Evolutionary conservation across 805 yeast species (phyloP).

Genomic region (Blastobotrys chiropterorum): DNA sequence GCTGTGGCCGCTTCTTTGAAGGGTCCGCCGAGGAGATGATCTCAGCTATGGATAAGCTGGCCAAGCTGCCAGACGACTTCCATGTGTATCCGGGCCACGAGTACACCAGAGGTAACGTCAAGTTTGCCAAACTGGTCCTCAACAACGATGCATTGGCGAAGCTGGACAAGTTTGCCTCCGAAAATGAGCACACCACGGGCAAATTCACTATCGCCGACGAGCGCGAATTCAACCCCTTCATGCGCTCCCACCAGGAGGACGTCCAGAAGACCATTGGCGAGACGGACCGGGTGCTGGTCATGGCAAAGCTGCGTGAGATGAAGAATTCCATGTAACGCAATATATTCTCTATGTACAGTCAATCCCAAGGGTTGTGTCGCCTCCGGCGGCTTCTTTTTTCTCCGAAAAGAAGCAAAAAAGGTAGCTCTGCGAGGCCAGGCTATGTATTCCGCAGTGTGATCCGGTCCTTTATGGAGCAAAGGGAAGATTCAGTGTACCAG

Average conservation of each 20-base stretch:
- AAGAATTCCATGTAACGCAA: constrained; percentile 45
- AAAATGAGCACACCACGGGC: constrained; percentile 78
- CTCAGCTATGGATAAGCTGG: constrained; percentile 55
- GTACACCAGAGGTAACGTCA: constrained; percentile 77
- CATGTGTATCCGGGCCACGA: constrained; percentile 92
- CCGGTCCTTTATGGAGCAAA: not conserved
- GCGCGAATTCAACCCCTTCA: constrained; percentile 77
- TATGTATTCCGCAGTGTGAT: not conserved
- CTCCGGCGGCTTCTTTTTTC: not conserved
- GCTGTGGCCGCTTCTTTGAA: constrained; percentile 96
- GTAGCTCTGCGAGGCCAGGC: no score
- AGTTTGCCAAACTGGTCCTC: constrained; percentile 65
- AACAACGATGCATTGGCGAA: constrained; percentile 44
- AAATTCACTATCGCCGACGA: constrained; percentile 80
- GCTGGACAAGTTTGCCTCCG: constrained; percentile 45
- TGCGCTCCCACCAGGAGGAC: constrained; percentile 63
- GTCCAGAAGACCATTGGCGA: constrained; percentile 56
- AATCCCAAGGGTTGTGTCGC: no score
- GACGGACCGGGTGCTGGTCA: constrained; percentile 46
- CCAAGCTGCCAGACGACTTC: constrained; percentile 59
- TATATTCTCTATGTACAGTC: not conserved
- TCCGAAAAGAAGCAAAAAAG: not conserved
- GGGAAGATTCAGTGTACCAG: not conserved
- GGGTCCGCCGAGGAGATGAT: constrained; percentile 83
- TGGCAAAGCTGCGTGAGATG: constrained; percentile 68